phyloP scores from a whole-genome alignment of 2,329 filamentous ascomycete species.

The Fusarium lateritium region DNA sequence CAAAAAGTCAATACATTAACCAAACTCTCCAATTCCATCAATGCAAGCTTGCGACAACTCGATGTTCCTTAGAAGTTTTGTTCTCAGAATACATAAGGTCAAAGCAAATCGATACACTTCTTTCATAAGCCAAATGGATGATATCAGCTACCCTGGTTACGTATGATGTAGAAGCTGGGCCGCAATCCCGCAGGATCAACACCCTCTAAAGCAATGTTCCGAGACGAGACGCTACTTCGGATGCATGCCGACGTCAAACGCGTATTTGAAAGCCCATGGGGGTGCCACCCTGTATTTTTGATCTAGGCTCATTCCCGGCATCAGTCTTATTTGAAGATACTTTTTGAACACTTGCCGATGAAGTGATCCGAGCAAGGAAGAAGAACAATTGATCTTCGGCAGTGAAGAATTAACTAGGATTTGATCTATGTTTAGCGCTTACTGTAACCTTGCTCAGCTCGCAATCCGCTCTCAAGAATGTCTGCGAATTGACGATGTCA shows the following conservation, averaged over 20 bases:
- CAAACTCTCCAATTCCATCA: too few species aligned
- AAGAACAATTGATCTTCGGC: neutral
- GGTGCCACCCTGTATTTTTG: neutral
- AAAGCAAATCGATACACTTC: neutral
- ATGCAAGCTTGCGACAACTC: neutral
- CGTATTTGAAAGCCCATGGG: neutral
- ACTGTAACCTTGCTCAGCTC: neutral
- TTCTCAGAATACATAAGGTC: neutral
- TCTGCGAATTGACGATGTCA: neutral
- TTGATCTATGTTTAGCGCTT: neutral
- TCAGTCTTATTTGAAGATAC: neutral
- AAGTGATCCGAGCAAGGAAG: neutral
- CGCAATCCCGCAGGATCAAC: neutral
- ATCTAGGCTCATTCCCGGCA: neutral
- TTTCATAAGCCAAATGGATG: neutral
- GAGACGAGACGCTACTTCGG: neutral
- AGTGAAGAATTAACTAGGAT: too few species aligned
- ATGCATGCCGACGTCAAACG: slow-evolving; percentile 1
- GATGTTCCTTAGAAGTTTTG: neutral
- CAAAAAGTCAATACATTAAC: neutral
- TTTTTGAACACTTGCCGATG: neutral
- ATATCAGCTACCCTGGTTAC: neutral
- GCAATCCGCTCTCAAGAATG: neutral
- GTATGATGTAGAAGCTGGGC: neutral
- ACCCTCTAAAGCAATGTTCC: neutral